Evolutionary conservation across 2,329 filamentous ascomycete species (phyloP), one percentile per base, ranked within the genome.

Genomic region (Sporothrix brunneoviolacea): DNA sequence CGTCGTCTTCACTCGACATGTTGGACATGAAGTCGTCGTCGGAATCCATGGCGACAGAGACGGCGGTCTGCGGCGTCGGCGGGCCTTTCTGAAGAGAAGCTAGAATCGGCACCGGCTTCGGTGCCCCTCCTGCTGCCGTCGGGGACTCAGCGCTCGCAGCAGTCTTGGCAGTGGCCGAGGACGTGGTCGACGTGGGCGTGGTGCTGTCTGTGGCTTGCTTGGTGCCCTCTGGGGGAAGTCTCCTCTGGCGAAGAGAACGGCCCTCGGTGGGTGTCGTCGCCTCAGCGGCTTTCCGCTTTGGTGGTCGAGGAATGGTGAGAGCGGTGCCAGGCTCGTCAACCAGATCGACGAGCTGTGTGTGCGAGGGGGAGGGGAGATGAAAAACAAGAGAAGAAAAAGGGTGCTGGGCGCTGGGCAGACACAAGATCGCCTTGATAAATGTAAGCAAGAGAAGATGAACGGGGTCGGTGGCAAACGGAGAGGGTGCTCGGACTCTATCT

Each of bases 11-110:
- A 63, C 86, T 95, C 37, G 88, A 91, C 60, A 84, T 76, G 63
- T 83, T 82, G 60, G 87, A 94, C 79, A 93, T 86, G 68, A 91
- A 91, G 54, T 96, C 91, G 63, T 96, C 90, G 61, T 97, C 91
- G 8, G 91, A 96, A 71, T 95, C 90, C 91, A 96, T 96, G 57
- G 74, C 79, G 66, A 72, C 72, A 46, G 70, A 74, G 19, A 64
- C 63, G n/a, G 66, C 71, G 43, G 79, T 83, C 53, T 58, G 55
- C 4, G 56, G 56, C 8, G 55, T 54, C 1, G 53, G 55, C 1
- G 56, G 56, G 13, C 53, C 56, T 33, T 51, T 51, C 18, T 49
- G 53, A 1, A 30, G 28, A 27, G 33, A 22, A 12, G 42, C 18
- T 32, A 48, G 12, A 12, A 41, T 16, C 2, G 37, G n/a, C 12